Base-by-base conservation (phyloP, 2,329 filamentous ascomycete genomes). In the Ophiostoma triangulosporum region DNA sequence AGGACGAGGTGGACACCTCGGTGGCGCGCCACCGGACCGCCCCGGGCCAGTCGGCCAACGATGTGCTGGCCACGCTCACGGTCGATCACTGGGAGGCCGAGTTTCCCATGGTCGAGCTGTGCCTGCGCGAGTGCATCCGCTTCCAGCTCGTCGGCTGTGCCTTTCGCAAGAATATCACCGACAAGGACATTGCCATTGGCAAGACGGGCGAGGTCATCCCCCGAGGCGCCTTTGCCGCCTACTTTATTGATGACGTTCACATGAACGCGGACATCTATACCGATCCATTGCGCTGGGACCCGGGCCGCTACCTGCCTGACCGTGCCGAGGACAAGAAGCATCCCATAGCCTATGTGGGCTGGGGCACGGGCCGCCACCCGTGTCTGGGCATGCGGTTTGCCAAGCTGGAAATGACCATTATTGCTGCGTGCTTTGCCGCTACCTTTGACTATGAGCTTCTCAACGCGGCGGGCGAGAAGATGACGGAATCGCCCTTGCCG, bases 31-130 rank as follows among this genome's bases (percentile, higher is more conserved):
- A 79, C 60, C 64, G 70, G 14, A 60, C 29, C 0, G 56, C 52
- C 3, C 57, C 62, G 0, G 54, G 60, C 1, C 65, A 71, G 59
- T 58, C 63, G 0, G 56, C 63, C 0, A 58, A 58, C 24, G 67
- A 71, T 24, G 60, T 70, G 3, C 64, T 81, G 1, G 63, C 66
- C 33, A 60, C 65, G 2, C 64, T 81, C 0, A 68, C 69, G 0
- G 61, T 78, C 27, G 73, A 77, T 14, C 73, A 70, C 0, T 81
- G 77, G 77, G 77, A 81, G 60, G 51, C 62, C 12, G 72, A 76
- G 17, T 79, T 81, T 55, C 74, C 76, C 0, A 55, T 70, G 6
- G 65, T 80, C 31, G 73, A 78, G 54, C 54, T 76, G 26, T 75
- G 71, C 46, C 64, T 81, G 35, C 69, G 70, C 38, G 78, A 81